These are phyloP conservation scores for Ustulina deusta DNA, from an alignment of 2,329 filamentous ascomycete genomes.

Conservation along the genomic window DNA sequence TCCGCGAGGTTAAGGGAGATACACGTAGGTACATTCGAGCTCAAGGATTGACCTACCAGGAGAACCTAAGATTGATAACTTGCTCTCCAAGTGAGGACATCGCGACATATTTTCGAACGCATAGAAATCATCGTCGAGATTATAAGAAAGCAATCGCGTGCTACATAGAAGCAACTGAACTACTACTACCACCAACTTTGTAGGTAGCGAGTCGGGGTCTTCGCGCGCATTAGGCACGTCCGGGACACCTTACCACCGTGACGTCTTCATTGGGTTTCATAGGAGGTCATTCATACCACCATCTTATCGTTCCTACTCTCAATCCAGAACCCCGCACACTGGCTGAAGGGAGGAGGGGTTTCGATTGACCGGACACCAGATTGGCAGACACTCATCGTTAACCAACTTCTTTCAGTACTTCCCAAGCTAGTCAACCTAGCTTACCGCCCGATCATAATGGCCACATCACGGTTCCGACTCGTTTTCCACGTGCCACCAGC, in stretches of 20 bases:
- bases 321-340: slow-evolving; percentile 13
- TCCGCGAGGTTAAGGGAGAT: no score
- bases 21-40: no score
- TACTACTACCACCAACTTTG: neutral
- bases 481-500: slow-evolving; percentile 64
- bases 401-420: neutral
- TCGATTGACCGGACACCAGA: neutral
- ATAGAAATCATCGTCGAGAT: neutral
- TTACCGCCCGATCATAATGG: slow-evolving; percentile 22
- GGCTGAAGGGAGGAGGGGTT: neutral
- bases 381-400: neutral
- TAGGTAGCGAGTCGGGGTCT: neutral
- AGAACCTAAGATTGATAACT: neutral
- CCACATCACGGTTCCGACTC: slow-evolving; percentile 53
- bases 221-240: neutral
- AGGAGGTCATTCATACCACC: neutral
- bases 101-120: neutral
- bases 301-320: neutral
- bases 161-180: neutral
- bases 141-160: neutral
- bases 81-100: neutral
- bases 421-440: neutral
- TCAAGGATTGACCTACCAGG: no score
- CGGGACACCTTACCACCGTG: neutral
- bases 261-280: neutral